Base-by-base conservation (phyloP, 768 basidiomycete genomes). In the Lentinula sp. region DNA sequence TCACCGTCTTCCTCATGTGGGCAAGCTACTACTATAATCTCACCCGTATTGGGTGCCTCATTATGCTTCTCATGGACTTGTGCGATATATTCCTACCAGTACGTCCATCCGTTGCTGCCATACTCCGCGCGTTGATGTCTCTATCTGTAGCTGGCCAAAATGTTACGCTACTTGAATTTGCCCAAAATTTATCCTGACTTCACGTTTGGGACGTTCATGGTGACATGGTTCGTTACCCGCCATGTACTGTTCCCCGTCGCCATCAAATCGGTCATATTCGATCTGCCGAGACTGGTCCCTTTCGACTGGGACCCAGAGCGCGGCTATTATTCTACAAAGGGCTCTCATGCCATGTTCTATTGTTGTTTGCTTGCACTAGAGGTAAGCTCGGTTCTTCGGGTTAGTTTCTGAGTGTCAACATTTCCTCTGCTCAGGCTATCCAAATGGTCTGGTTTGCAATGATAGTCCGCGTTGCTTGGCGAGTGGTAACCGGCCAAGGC, bases 41-140 rank as follows among this genome's bases (percentile, higher is more conserved):
- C 70, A 96, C 93, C 8, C 89, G 95, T 49, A 83, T 95, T 48
- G 97, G 97, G 15, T 92, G 89, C 66, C 76, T 94, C 50, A 86
- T 97, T 62, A 88, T 97, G 83, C 81, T 92, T 55, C 75, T 97
- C 39, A 95, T 98, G 93, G 97, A 99, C 70, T 87, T 84, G 70
- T 91, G 89, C 69, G 97, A 99, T 75, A 91, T 98, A 57, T 85
- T 93, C 70, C 74, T 99, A 9, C 91, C 95, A 2, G 95, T 95
- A 69, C 69, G 92, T 83, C 8, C 43, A 35, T 52, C 9, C 35
- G 34, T 23, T 46, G 39, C 42, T 51, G 57, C 15, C n/a, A 60
- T 57, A 23, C 16, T 48, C 21, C 60, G 53, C 34, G 28, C 37
- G 49, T 39, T 51, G 11, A 57, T 34, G 43, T 53, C 49, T 21